These are phyloP conservation scores for Dothistroma septosporum DNA, from an alignment of 2,329 filamentous ascomycete species.

Conservation along the genomic window DNA sequence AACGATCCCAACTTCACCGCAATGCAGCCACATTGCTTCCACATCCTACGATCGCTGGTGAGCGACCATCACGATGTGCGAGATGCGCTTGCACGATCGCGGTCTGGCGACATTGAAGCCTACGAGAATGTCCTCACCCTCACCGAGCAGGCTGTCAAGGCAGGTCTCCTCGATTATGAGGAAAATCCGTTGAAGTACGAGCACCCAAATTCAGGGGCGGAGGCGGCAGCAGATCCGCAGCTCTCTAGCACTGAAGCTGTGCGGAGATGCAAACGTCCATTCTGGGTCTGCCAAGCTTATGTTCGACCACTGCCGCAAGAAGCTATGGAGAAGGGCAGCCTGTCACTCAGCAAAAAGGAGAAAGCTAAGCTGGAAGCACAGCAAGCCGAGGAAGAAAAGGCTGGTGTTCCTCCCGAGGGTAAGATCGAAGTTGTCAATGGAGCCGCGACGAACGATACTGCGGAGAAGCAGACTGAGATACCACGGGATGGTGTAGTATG, in stretches of 20 bases:
- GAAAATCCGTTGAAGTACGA: constrained; percentile 38
- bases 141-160: constrained; percentile 70
- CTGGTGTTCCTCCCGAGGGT: constrained; percentile 27
- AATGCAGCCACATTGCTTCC: constrained; percentile 91
- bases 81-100: constrained; percentile 70
- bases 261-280: constrained; percentile 71
- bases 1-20: constrained; percentile 63
- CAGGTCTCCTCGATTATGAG: constrained; percentile 66
- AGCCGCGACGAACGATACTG: constrained; percentile 9
- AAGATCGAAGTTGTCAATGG: constrained; percentile 26
- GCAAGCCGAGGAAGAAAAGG: constrained; percentile 28
- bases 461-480: constrained; percentile 33
- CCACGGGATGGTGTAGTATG: constrained; percentile 45
- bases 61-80: constrained; percentile 75
- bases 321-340: constrained; percentile 49
- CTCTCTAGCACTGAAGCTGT: constrained; percentile 55
- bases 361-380: constrained; percentile 28
- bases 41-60: constrained; percentile 79
- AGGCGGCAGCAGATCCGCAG: constrained; percentile 25
- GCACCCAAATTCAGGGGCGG: constrained; percentile 17
- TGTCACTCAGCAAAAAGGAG: constrained; percentile 34
- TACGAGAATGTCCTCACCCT: constrained; percentile 73
- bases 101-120: constrained; percentile 66
- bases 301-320: constrained; percentile 82
- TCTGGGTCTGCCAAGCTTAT: constrained; percentile 87